phyloP scores from a whole-genome alignment of 2,329 filamentous ascomycete species.

The Colletotrichum sp. region DNA sequence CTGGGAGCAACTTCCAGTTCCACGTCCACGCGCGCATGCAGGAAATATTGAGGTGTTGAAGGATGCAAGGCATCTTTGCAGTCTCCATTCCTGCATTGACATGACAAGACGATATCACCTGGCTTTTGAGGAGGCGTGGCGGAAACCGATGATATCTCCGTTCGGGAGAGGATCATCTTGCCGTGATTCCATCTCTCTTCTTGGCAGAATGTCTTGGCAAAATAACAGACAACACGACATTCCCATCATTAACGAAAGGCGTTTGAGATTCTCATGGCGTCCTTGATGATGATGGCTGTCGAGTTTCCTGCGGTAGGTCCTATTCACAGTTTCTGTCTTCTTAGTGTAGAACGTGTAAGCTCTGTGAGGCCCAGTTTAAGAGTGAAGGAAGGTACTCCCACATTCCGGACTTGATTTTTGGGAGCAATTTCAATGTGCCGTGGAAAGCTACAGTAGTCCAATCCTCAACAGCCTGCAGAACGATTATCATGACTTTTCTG shows the following conservation, averaged over 20 bases:
- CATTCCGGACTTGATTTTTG: neutral
- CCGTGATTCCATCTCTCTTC: neutral
- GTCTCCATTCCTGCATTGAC: neutral
- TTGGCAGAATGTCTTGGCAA: neutral
- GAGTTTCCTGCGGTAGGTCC: neutral
- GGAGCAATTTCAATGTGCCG: neutral
- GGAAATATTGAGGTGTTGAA: neutral
- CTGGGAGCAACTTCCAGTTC: neutral
- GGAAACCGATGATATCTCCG: neutral
- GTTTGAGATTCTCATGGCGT: neutral
- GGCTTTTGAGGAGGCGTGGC: neutral
- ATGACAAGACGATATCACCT: neutral
- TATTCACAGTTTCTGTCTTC: neutral
- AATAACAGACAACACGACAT: neutral
- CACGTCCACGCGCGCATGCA: neutral
- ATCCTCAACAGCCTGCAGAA: neutral
- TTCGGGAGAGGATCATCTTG: neutral
- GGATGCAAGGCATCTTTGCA: neutral
- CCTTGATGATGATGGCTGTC: neutral
- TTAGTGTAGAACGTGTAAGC: neutral
- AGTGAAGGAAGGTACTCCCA: neutral
- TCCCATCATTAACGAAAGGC: neutral
- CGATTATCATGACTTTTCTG: neutral
- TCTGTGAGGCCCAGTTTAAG: neutral
- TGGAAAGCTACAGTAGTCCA: neutral